phyloP scores from a whole-genome alignment of 176 grass and related monocot genomes.

The Bolboschoenus planiculmis region DNA sequence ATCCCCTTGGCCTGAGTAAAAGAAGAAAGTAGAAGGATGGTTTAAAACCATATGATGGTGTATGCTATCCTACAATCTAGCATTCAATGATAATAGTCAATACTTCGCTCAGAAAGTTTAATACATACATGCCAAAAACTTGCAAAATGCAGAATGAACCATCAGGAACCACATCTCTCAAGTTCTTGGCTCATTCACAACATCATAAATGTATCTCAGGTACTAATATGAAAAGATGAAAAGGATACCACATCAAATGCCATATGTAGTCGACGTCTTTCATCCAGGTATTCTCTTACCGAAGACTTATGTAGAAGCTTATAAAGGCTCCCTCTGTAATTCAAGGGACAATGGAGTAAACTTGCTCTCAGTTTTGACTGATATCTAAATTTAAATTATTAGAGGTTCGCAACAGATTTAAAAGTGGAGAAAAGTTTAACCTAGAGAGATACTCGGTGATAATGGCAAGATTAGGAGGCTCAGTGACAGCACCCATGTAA shows the following conservation, averaged over 20 bases:
- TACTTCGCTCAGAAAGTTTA: neutral
- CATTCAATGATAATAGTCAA: neutral
- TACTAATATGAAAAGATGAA: neutral
- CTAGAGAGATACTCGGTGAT: constrained; percentile 93
- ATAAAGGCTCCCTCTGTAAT: constrained; percentile 92
- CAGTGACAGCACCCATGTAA: constrained; percentile 90
- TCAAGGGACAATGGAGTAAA: neutral
- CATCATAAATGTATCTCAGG: neutral
- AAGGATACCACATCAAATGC: constrained; percentile 89
- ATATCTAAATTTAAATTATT: neutral
- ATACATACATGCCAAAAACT: neutral
- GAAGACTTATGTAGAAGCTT: constrained; percentile 73
- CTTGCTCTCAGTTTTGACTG: neutral
- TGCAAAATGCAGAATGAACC: neutral
- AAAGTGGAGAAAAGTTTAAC: constrained; percentile 28
- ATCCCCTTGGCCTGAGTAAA: constrained; percentile 88
- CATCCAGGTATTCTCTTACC: constrained; percentile 74
- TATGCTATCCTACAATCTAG: neutral
- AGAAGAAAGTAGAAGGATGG: constrained; percentile 6
- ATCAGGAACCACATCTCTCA: neutral
- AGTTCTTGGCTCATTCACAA: neutral
- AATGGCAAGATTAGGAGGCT: constrained; percentile 75
- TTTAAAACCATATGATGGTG: neutral
- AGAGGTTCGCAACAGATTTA: neutral
- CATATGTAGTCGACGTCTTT: constrained; percentile 92